A percentile compares a stretch with the other conserved stretches of the same genome.
Evolutionary conservation across 2,329 filamentous ascomycete genomes (phyloP).

Genomic region (Aspergillus sp.): DNA sequence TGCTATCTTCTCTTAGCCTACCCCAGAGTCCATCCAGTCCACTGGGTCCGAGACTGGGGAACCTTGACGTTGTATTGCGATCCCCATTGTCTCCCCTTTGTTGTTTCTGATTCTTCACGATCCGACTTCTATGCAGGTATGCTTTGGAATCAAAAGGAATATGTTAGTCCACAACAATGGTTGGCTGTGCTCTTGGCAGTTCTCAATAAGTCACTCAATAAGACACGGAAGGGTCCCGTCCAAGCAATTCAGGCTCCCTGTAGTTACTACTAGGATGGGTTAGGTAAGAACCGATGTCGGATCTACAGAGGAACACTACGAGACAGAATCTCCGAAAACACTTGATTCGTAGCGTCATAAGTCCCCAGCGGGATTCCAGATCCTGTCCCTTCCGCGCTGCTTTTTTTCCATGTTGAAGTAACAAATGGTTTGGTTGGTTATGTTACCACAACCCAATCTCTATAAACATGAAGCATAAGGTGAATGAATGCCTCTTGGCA

Average conservation of each 20-base stretch:
- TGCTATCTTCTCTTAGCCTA: not conserved
- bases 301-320: not conserved
- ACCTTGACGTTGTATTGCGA: not conserved
- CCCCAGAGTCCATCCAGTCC: constrained; percentile 1
- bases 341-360: constrained; percentile 17
- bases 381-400: constrained; percentile 11
- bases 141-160: not conserved
- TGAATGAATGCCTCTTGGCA: constrained; percentile 1
- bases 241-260: not conserved
- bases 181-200: not conserved
- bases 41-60: not conserved
- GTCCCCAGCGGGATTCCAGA: constrained; percentile 16
- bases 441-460: constrained; percentile 11
- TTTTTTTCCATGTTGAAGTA: constrained; percentile 10
- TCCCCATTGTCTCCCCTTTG: not conserved
- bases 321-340: constrained; percentile 13
- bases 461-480: constrained; percentile 13
- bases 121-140: not conserved
- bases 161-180: not conserved
- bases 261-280: not conserved
- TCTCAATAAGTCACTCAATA: not conserved
- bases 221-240: not conserved
- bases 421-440: constrained; percentile 13
- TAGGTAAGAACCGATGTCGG: not conserved
- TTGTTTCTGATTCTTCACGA: not conserved